phyloP scores from a whole-genome alignment of 495 filamentous ascomycete genomes.

The Hyaloscypha hepaticicola region DNA sequence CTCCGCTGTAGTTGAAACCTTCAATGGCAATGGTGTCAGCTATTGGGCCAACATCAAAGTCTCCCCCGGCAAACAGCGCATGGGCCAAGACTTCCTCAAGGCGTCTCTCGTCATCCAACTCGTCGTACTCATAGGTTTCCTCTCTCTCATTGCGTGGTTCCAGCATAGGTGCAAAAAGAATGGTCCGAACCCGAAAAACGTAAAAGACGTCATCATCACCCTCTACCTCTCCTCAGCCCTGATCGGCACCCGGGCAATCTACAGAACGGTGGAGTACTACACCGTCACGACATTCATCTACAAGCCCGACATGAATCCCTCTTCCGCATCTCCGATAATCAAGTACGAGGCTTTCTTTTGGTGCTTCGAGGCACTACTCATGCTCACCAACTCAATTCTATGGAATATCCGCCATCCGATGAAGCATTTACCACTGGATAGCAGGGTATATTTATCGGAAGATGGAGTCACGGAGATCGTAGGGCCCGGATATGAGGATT shows the following conservation, averaged over 20 bases:
- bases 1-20: constrained; percentile 57
- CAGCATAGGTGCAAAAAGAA: constrained; percentile 55
- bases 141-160: constrained; percentile 55
- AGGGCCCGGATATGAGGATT: constrained; percentile 61
- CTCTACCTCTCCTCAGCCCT: constrained; percentile 60
- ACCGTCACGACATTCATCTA: constrained; percentile 9
- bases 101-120: constrained; percentile 65
- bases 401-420: constrained; percentile 63
- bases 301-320: constrained; percentile 18
- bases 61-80: constrained; percentile 42
- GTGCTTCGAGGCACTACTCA: constrained; percentile 63
- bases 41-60: constrained; percentile 37
- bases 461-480: constrained; percentile 64
- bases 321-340: constrained; percentile 47
- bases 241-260: constrained; percentile 61
- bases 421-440: constrained; percentile 55
- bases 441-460: constrained; percentile 59
- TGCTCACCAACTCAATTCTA: constrained; percentile 60
- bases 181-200: constrained; percentile 50
- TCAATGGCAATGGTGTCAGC: constrained; percentile 67
- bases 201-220: constrained; percentile 55
- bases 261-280: constrained; percentile 63
- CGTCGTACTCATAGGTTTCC: constrained; percentile 57
- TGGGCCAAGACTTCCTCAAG: constrained; percentile 61
- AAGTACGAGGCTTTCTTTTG: constrained; percentile 71